Conservation (phyloP, 176 grass and related monocot genomes). For the sorghum (Sorghum bicolor) region DNA sequence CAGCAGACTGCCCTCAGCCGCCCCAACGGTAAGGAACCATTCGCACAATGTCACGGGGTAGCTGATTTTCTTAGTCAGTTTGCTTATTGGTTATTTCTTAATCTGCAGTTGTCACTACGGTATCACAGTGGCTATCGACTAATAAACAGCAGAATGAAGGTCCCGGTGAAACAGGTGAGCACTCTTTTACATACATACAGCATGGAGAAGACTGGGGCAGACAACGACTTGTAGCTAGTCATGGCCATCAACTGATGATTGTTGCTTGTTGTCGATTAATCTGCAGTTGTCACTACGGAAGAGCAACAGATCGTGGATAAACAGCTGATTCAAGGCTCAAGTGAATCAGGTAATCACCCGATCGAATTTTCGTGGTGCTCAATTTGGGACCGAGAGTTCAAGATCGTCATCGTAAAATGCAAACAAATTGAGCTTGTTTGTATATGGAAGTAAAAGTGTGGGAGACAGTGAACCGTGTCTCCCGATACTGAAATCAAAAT, state of each 20-base stretch:
- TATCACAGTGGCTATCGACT: not conserved
- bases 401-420: not conserved
- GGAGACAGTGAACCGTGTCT: not conserved
- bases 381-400: not conserved
- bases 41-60: not conserved
- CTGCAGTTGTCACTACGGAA: not conserved
- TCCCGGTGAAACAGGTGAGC: not conserved
- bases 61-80: not conserved
- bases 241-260: not conserved
- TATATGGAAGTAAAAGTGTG: not conserved
- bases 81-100: not conserved
- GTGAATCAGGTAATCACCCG: not conserved
- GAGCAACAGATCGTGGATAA: not conserved
- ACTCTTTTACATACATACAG: not conserved
- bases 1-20: slow-evolving; percentile 25
- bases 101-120: not conserved
- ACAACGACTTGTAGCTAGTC: not conserved
- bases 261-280: not conserved
- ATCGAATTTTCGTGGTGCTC: not conserved
- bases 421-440: not conserved
- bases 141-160: not conserved
- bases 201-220: not conserved
- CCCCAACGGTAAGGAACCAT: not conserved
- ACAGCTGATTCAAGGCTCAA: not conserved
- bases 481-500: not conserved